Evolutionary conservation across 2,329 filamentous ascomycete species (phyloP).

Genomic region (Coccinonectria pachysandricola): DNA sequence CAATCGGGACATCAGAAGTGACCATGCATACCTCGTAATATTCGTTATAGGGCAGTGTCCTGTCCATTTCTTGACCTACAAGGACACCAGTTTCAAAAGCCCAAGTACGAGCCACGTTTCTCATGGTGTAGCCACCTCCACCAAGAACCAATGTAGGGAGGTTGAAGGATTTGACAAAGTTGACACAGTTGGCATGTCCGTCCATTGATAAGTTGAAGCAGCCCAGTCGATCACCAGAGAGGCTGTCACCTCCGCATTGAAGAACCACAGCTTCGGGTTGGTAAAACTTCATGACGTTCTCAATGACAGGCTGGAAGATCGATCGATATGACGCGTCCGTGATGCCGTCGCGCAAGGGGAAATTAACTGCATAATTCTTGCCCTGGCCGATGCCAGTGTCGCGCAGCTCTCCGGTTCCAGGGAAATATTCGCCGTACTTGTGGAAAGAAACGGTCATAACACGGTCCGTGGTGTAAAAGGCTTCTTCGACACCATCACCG

Average conservation of each 20-base stretch:
- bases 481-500: conserved; percentile 85
- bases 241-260: conserved; percentile 89
- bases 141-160: conserved; percentile 87
- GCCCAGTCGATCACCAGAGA: conserved; percentile 87
- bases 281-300: conserved; percentile 78
- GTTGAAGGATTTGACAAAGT: conserved; percentile 76
- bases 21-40: conserved; percentile 64
- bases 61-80: conserved; percentile 70
- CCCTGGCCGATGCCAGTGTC: conserved; percentile 81
- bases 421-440: conserved; percentile 96
- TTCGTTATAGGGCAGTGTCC: conserved; percentile 88
- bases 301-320: conserved; percentile 85
- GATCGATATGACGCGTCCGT: conserved; percentile 81
- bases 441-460: conserved; percentile 93
- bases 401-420: conserved; percentile 77
- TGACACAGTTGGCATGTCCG: conserved; percentile 89
- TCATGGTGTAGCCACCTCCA: conserved; percentile 92
- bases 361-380: conserved; percentile 85
- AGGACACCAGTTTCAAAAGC: conserved; percentile 90
- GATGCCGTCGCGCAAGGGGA: conserved; percentile 84
- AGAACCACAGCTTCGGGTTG: conserved; percentile 86
- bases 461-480: conserved; percentile 84
- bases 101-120: conserved; percentile 95
- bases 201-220: conserved; percentile 98
- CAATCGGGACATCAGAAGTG: background rate